Evolutionary conservation across 805 yeast species (phyloP).

Genomic region (Hanseniaspora guilliermondii): DNA sequence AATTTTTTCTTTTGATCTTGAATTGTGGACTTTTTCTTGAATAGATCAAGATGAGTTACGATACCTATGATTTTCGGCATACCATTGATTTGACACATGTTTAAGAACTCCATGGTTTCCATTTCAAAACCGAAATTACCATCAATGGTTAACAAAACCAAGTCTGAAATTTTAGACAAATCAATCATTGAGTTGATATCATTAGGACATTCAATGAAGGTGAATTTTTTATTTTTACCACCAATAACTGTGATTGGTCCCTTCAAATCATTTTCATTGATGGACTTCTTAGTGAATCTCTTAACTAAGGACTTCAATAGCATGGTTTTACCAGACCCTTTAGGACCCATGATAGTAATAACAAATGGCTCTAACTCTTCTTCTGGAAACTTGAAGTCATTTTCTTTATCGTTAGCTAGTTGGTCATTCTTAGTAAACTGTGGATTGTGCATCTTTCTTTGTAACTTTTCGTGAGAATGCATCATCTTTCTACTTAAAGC

Average conservation of each 20-base stretch:
- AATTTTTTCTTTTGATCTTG: slow-evolving; percentile 83
- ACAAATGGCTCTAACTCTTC: slow-evolving; percentile 96
- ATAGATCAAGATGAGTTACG: slow-evolving; percentile 88
- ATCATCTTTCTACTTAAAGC: slow-evolving; percentile 74
- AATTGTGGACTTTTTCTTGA: slow-evolving; percentile 77
- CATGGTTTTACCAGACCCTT: slow-evolving; percentile 96
- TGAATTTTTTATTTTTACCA: slow-evolving; percentile 83
- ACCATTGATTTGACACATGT: slow-evolving; percentile 94
- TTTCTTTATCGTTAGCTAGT: slow-evolving; percentile 9
- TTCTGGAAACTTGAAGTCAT: slow-evolving; percentile 42
- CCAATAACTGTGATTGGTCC: slow-evolving; percentile 96
- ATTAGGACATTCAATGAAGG: slow-evolving; percentile 81
- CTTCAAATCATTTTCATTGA: slow-evolving; percentile 54
- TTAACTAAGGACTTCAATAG: slow-evolving; percentile 78
- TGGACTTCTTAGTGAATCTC: slow-evolving; percentile 73
- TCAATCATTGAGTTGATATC: slow-evolving; percentile 94
- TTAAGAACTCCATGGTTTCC: slow-evolving; percentile 98
- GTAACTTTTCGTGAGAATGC: slow-evolving; percentile 69
- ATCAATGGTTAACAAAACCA: slow-evolving; percentile 78
- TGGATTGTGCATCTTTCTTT: slow-evolving; percentile 83
- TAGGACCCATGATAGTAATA: slow-evolving; percentile 96
- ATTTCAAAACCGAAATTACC: slow-evolving; percentile 97
- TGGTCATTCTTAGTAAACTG: slow-evolving; percentile 76
- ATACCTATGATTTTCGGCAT: slow-evolving; percentile 96
- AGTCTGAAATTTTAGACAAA: slow-evolving; percentile 87